Base-by-base conservation (phyloP, 805 yeast species). In the Komagataella mondaviorum region DNA sequence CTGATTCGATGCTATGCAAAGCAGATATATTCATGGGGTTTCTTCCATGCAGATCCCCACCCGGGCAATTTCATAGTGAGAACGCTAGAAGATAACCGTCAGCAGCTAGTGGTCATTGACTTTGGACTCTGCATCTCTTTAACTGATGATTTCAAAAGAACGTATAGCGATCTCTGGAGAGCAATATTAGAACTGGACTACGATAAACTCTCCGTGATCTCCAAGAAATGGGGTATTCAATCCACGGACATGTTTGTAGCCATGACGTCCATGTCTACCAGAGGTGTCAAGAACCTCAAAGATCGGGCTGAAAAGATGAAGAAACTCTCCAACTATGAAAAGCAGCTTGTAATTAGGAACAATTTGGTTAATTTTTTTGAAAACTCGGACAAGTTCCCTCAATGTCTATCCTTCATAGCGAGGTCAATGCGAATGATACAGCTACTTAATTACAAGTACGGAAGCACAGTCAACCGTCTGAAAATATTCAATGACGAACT, bases 341-440 rank as follows among this genome's bases (percentile, higher is more conserved):
- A 68, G 54, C 73, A 78, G 56, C 59, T 68, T 49, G 58, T 66
- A 45, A 60, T 73, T 55, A 69, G 71, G 18, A 71, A 73, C n/a
- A 67, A 75, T 53, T 71, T 86, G 63, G 69, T 70, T 53, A 67
- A 69, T 50, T 80, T 85, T 55, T 69, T 85, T 52, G 64, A 77
- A 52, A 88, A 84, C 61, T 73, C 82, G 6, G 76, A 76, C 48
- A 76, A 76, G 62, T 80, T 86, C 59, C 95, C 95, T 2, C 64
- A 80, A 54, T 80, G 79, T 48, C 63, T 85, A 51, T 70, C 82
- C 17, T 85, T 85, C 57, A 65, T 86, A 6, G 78, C 84, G 51
- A 68, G 91, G 58, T 73, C 86, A 8, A 82, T 84, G 84, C 69
- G 90, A 54, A 84, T 85, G 70, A 74, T 86, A 49, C 91, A 85